Percentiles rank a stretch among this genome's conserved stretches.
phyloP scores from a whole-genome alignment of 2,329 filamentous ascomycete genomes.

The Fusarium lyarnte region DNA sequence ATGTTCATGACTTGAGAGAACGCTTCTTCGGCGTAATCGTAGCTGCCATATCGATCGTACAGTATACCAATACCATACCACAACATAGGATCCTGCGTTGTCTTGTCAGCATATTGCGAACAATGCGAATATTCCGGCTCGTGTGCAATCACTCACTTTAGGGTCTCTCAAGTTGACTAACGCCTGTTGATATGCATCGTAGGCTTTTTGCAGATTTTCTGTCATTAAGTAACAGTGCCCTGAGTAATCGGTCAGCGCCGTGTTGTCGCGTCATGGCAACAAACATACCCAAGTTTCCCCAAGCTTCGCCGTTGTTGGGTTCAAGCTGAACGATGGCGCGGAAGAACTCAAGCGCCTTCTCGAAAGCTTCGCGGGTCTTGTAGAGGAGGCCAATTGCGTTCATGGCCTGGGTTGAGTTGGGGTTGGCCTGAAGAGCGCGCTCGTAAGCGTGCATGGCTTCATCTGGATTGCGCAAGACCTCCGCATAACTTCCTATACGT shows the following conservation, averaged over 20 bases:
- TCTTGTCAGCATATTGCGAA: slow-evolving; percentile 15
- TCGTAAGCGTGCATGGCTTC: slow-evolving; percentile 92
- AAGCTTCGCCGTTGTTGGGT: slow-evolving; percentile 89
- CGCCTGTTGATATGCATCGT: slow-evolving; percentile 95
- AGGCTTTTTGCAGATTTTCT: slow-evolving; percentile 96
- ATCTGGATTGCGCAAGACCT: slow-evolving; percentile 87
- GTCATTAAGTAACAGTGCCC: slow-evolving; percentile 99
- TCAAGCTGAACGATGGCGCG: slow-evolving; percentile 92
- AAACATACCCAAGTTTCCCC: slow-evolving; percentile 86
- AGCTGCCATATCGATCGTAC: slow-evolving; percentile 94
- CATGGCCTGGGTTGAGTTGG: slow-evolving; percentile 89
- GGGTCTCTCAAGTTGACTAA: slow-evolving; percentile 92
- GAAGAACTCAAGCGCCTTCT: slow-evolving; percentile 92
- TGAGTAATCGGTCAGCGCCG: slow-evolving; percentile 49
- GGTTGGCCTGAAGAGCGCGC: slow-evolving; percentile 86
- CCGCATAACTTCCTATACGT: slow-evolving; percentile 79
- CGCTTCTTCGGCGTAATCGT: slow-evolving; percentile 97
- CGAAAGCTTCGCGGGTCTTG: slow-evolving; percentile 91
- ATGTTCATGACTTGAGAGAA: slow-evolving; percentile 99
- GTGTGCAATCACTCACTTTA: slow-evolving; percentile 70
- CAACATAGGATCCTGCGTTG: slow-evolving; percentile 83
- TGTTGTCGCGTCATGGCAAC: background rate
- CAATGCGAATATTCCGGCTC: background rate
- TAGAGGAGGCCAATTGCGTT: slow-evolving; percentile 93
- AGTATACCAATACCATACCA: slow-evolving; percentile 99